A percentile compares a stretch with the other conserved stretches of the same genome.
phyloP scores from a whole-genome alignment of 768 basidiomycete genomes.

The Phaeotremella skinneri region DNA sequence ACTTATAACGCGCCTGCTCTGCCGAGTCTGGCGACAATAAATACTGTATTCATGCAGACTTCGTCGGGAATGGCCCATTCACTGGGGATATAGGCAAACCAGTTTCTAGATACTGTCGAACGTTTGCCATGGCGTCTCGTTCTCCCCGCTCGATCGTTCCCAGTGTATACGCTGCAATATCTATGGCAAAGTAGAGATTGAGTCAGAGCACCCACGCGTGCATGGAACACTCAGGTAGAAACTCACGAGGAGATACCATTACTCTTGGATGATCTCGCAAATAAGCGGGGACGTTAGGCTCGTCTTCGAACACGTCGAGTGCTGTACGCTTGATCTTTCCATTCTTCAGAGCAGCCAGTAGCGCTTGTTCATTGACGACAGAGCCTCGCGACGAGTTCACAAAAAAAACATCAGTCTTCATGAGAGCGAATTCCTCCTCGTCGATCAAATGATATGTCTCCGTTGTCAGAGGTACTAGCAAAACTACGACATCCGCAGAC shows the following conservation, averaged over 20 bases:
- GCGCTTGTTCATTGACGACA: conserved; percentile 47
- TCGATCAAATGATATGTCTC: conserved; percentile 24
- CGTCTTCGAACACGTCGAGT: conserved; percentile 50
- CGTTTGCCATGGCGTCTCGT: conserved; percentile 33
- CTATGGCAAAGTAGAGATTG: no score
- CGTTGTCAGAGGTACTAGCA: conserved; percentile 12
- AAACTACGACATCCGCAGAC: conserved; percentile 24
- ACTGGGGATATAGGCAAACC: conserved; percentile 35
- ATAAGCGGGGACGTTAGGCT: conserved; percentile 43
- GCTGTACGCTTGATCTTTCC: conserved; percentile 44
- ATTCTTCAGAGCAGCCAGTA: conserved; percentile 45
- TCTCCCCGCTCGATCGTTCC: conserved; percentile 29
- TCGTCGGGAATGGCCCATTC: conserved; percentile 33
- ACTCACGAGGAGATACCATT: conserved; percentile 20
- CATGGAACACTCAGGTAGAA: no score
- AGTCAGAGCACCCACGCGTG: no score
- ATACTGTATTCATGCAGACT: no score
- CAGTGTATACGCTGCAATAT: conserved; percentile 24
- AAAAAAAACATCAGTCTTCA: conserved; percentile 43
- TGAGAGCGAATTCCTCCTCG: conserved; percentile 31
- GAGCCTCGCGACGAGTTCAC: conserved; percentile 46
- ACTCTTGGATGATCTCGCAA: conserved; percentile 33
- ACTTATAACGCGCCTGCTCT: no score
- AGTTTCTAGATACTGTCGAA: conserved; percentile 29
- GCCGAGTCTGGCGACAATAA: no score